Base-by-base conservation (phyloP, 352 stramenopile species). In the Phytophthora podocarpi region DNA sequence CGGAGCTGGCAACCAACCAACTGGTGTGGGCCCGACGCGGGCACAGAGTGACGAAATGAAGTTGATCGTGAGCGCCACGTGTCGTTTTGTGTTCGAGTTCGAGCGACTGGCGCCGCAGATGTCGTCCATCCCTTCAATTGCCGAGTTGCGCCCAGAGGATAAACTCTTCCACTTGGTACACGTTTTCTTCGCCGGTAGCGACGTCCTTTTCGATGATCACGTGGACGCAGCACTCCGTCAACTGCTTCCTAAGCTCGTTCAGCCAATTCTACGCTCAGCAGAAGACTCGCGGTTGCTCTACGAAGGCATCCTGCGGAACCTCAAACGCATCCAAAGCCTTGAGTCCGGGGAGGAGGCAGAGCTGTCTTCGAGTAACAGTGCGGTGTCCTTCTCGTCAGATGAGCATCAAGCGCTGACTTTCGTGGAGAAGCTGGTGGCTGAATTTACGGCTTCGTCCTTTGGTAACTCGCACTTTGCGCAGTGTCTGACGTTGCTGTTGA, bases 101-200 rank as follows among this genome's bases (percentile, higher is more conserved):
- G 82, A 90, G 47, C 54, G 37, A 37, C 23, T 65, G 32, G 67
- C 47, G 21, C 52, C 63, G 2, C 47, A 67, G 21, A 60, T 72
- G 40, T 21, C 62, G 9, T 59, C 45, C 1, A 49, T 76, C 9
- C 16, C 39, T 39, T 74, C 47, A 9, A 67, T 62, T 55, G 55
- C 59, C 21, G 47, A 63, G 5, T 34, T 90, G 15, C 56, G 53
- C 2, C 70, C 72, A 4, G 83, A 90, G 57, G 84, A 91, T 64
- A 90, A 90, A 59, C 62, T 91, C 0, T 91, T 90, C 59, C 84
- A 93, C 41, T 47, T 91, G 37, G 47, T 90, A 21, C 80, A 91
- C 41, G 76, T 87, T 6, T 89, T 93, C 35, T 90, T 93, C 46
- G 73, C 81, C 8, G 81, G 80, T 18, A 80, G 72, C 6, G 83